Evolutionary conservation across 2,329 filamentous ascomycete genomes (phyloP).

Genomic region (Coniochaeta hoffmannii): DNA sequence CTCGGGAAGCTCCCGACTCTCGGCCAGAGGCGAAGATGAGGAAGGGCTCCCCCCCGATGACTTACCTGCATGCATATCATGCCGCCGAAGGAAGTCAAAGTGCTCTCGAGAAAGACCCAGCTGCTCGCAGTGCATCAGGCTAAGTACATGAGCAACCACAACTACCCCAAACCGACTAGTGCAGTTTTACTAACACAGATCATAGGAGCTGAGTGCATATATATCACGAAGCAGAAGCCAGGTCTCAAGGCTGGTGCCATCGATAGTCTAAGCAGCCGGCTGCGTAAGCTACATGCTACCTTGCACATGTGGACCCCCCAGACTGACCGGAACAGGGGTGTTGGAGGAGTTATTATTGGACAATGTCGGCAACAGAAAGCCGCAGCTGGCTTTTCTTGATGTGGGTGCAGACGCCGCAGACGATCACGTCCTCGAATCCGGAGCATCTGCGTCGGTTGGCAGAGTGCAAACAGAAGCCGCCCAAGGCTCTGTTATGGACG

Average conservation of each 20-base stretch:
- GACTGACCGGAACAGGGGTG: background rate
- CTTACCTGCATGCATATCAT: constrained; percentile 6
- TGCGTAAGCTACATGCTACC: constrained; percentile 1
- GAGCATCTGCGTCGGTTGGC: background rate
- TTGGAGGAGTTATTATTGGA: constrained; percentile 7
- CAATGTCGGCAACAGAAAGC: background rate
- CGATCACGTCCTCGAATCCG: background rate
- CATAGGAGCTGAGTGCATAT: constrained; percentile 5
- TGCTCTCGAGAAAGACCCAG: constrained; percentile 10
- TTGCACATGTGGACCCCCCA: background rate
- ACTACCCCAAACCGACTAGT: background rate
- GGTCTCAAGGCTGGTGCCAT: constrained; percentile 12
- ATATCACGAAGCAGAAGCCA: constrained; percentile 10
- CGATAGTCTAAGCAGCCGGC: constrained; percentile 10
- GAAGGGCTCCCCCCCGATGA: constrained; percentile 4
- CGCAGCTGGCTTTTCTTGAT: constrained; percentile 6
- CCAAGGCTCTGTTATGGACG: background rate
- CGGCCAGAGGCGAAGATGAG: constrained; percentile 4
- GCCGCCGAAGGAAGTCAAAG: constrained; percentile 11
- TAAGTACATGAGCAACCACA: background rate
- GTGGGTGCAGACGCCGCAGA: constrained; percentile 8
- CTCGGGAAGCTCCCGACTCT: background rate
- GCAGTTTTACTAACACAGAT: background rate
- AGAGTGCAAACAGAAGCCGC: background rate
- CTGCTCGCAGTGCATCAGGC: constrained; percentile 9